These are phyloP conservation scores for Acacia confusa DNA, from an alignment of 306 rosid species.

Conservation along the genomic window DNA sequence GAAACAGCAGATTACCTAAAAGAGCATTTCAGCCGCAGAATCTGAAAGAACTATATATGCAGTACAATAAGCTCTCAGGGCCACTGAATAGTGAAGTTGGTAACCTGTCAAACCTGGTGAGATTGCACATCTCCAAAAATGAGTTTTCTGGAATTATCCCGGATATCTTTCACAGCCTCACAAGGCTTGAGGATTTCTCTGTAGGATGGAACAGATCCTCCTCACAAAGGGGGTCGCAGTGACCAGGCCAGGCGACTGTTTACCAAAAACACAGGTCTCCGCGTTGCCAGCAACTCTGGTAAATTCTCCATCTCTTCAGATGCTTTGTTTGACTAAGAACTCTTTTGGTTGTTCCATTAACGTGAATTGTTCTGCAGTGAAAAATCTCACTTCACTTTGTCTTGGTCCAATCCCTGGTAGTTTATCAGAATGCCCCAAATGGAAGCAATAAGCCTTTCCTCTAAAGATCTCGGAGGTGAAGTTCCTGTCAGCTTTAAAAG, in stretches of 20 bases:
- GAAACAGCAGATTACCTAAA: slow-evolving; percentile 28
- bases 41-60: slow-evolving; percentile 9
- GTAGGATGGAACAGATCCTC: slow-evolving; percentile 16
- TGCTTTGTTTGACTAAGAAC: slow-evolving; percentile 17
- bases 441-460: slow-evolving; percentile 32
- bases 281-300: slow-evolving; percentile 32
- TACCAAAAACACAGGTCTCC: too few relatives aligned
- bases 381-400: slow-evolving; percentile 36
- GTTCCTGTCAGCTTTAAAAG: slow-evolving; percentile 35
- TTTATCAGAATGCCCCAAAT: slow-evolving; percentile 35
- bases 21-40: slow-evolving; percentile 28
- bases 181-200: slow-evolving; percentile 25
- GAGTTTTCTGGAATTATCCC: slow-evolving; percentile 28
- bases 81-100: slow-evolving; percentile 9
- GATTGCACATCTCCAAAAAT: slow-evolving; percentile 30
- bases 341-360: slow-evolving; percentile 27
- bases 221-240: too few relatives aligned
- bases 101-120: slow-evolving; percentile 26
- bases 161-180: slow-evolving; percentile 27
- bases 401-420: slow-evolving; percentile 40
- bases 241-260: too few relatives aligned
- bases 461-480: slow-evolving; percentile 23
- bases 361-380: slow-evolving; percentile 38
- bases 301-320: slow-evolving; percentile 31
- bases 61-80: slow-evolving; percentile 32